A percentile compares a stretch with the other conserved stretches of the same genome.
Evolutionary conservation across 371 early-diverging fungal genomes (phyloP).

Genomic region (Mortierella sp.): DNA sequence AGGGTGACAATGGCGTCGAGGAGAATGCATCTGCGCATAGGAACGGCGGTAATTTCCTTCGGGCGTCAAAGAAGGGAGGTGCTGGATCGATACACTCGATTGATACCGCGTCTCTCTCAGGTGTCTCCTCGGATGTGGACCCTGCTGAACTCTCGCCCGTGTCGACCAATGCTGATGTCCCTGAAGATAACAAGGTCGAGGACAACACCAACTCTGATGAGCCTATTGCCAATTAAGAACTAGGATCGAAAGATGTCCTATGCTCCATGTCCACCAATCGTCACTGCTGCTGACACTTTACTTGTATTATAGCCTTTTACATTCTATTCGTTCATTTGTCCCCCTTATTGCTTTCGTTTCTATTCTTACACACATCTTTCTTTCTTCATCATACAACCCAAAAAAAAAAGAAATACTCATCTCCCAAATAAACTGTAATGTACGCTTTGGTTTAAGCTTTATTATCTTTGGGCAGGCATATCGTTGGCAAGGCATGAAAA

Average conservation of each 20-base stretch:
- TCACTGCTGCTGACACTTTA: not conserved
- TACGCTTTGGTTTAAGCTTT: constrained; percentile 1
- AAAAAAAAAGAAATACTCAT: too few relatives aligned
- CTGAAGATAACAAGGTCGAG: constrained; percentile 15
- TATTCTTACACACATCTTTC: not conserved
- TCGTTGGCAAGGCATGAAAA: not conserved
- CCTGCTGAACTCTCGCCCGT: constrained; percentile 36
- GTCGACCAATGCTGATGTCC: constrained; percentile 26
- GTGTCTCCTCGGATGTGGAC: constrained; percentile 23
- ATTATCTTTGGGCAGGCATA: not conserved
- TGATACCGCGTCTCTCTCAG: constrained; percentile 32
- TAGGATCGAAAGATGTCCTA: not conserved
- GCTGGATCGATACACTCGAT: constrained; percentile 33
- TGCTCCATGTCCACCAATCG: not conserved
- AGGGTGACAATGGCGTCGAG: not conserved
- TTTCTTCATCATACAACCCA: not conserved
- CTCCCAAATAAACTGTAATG: constrained; percentile 7
- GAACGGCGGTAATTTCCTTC: not conserved
- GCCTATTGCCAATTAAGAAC: not conserved
- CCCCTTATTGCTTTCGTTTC: not conserved
- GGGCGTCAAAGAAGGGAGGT: not conserved
- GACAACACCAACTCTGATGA: constrained; percentile 1
- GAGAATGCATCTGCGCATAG: not conserved
- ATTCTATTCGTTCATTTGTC: not conserved
- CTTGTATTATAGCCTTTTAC: not conserved